Evolutionary conservation across 305 asterid species (phyloP).

Genomic region (Solanum hybrid): DNA sequence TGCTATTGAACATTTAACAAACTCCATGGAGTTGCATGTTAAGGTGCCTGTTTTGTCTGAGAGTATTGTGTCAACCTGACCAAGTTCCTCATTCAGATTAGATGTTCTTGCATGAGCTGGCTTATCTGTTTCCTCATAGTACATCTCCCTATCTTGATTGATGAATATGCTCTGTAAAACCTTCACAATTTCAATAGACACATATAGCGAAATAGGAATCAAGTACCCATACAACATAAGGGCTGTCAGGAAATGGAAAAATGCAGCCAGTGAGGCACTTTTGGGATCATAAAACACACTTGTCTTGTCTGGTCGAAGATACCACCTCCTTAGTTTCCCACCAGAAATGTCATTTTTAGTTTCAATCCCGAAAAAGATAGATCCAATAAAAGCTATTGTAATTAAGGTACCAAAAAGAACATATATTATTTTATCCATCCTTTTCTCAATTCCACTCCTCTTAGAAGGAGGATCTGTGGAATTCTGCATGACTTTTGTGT

Average conservation of each 20-base stretch:
- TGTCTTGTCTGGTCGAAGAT: conserved; percentile 65
- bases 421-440: conserved; percentile 85
- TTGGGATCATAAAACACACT: conserved; percentile 49
- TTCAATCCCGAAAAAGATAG: conserved; percentile 71
- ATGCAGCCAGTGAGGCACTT: conserved; percentile 50
- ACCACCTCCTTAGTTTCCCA: conserved; percentile 72
- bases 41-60: conserved; percentile 97
- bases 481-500: conserved; percentile 94
- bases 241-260: conserved; percentile 81
- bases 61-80: conserved; percentile 74
- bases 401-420: conserved; percentile 64
- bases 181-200: conserved; percentile 88
- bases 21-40: conserved; percentile 98
- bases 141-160: conserved; percentile 83
- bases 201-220: conserved; percentile 86
- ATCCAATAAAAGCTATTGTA: conserved; percentile 60
- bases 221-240: conserved; percentile 90
- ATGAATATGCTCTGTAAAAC: conserved; percentile 77
- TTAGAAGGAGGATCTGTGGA: conserved; percentile 92
- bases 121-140: conserved; percentile 66
- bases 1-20: conserved; percentile 80
- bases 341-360: conserved; percentile 46
- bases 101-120: conserved; percentile 95
- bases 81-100: conserved; percentile 92
- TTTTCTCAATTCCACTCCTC: conserved; percentile 81